Percentiles rank a stretch among this genome's conserved stretches.
Evolutionary conservation across 1,284 basidiomycete genomes (phyloP).

Genomic region (Erythrobasidium hasegawianum): DNA sequence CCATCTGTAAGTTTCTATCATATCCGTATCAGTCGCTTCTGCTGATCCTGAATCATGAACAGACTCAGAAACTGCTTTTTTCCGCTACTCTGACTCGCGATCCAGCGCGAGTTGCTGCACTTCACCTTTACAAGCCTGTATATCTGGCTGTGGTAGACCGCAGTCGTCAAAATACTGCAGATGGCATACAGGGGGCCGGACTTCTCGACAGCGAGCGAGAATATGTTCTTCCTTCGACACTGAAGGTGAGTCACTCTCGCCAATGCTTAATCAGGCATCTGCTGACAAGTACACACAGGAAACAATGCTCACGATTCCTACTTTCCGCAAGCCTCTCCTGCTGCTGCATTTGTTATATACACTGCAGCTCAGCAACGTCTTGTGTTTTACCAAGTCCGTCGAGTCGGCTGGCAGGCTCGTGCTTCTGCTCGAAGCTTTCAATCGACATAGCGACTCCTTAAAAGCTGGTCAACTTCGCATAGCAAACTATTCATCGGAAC

Average conservation of each 20-base stretch:
- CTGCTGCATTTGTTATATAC: constrained; percentile 78
- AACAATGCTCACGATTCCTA: constrained; percentile 75
- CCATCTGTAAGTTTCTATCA: no score
- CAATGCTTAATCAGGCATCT: constrained; percentile 12
- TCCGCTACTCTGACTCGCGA: constrained; percentile 94
- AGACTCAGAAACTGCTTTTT: constrained; percentile 93
- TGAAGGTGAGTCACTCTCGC: constrained; percentile 57
- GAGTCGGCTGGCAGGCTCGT: constrained; percentile 83
- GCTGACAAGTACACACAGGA: constrained; percentile 62
- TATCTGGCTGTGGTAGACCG: constrained; percentile 75
- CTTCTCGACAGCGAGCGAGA: constrained; percentile 59
- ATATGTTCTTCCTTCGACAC: constrained; percentile 74
- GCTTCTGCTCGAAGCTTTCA: constrained; percentile 75
- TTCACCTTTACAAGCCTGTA: constrained; percentile 73
- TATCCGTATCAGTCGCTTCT: no score
- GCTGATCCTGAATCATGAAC: constrained; percentile 42
- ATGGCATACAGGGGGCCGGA: constrained; percentile 50
- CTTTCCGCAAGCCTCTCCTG: constrained; percentile 79
- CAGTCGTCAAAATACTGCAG: constrained; percentile 37
- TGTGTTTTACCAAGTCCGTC: constrained; percentile 94
- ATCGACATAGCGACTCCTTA: constrained; percentile 37
- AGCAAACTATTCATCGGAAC: constrained; percentile 81
- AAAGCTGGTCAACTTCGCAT: constrained; percentile 52
- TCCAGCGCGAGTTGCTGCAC: constrained; percentile 80
- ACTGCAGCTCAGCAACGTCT: constrained; percentile 61